These are phyloP conservation scores for Aschersonia sp. DNA, from an alignment of 2,329 filamentous ascomycete species.

Conservation along the genomic window DNA sequence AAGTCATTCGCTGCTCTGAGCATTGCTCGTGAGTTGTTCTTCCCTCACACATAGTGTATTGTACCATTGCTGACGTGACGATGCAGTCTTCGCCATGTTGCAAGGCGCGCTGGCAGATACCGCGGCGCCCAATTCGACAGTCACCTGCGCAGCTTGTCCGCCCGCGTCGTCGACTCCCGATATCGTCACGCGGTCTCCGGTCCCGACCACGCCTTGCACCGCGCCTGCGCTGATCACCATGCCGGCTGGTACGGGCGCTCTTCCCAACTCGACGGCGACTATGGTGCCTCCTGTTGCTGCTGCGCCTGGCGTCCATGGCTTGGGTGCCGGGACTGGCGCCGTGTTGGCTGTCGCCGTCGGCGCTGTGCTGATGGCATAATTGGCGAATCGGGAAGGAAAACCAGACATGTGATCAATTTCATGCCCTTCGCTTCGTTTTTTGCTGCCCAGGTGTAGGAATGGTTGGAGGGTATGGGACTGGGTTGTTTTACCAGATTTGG, in stretches of 20 bases:
- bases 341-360: neutral
- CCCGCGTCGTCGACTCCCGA: conserved; percentile 4
- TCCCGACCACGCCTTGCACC: conserved; percentile 4
- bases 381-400: too few relatives aligned
- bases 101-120: neutral
- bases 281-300: neutral
- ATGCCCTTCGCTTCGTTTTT: too few relatives aligned
- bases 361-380: neutral
- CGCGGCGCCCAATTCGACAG: neutral
- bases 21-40: neutral
- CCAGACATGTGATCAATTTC: too few relatives aligned
- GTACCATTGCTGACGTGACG: neutral
- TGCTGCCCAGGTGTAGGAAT: too few relatives aligned
- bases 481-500: too few relatives aligned
- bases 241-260: neutral
- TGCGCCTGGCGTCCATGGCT: neutral
- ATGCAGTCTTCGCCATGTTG: neutral
- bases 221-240: conserved; percentile 4
- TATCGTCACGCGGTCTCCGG: conserved; percentile 5
- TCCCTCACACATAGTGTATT: neutral
- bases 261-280: neutral
- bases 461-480: too few relatives aligned
- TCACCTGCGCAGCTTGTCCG: conserved; percentile 4
- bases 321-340: neutral
- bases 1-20: neutral